phyloP scores from a whole-genome alignment of 192 early-diverging fungal genomes.

The Backusella sp. region DNA sequence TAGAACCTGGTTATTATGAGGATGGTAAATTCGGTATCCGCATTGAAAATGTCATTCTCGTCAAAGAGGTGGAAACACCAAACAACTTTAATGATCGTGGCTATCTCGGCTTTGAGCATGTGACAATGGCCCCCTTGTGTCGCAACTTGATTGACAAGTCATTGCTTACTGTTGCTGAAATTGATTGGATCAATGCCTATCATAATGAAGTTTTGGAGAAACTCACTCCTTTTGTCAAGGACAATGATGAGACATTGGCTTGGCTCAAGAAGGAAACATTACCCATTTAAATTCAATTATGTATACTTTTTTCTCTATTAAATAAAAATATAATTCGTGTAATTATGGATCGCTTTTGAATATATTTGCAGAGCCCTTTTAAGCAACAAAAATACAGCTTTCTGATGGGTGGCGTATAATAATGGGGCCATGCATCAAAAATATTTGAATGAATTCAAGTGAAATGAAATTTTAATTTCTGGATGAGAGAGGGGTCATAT shows the following conservation, averaged over 20 bases:
- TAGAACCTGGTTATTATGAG: constrained; percentile 94
- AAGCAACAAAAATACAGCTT: too few relatives aligned
- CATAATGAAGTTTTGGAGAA: constrained; percentile 72
- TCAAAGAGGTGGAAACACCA: constrained; percentile 67
- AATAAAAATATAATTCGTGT: too few relatives aligned
- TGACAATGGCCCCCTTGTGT: constrained; percentile 88
- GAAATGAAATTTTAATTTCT: too few relatives aligned
- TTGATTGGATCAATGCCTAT: constrained; percentile 87
- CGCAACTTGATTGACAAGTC: constrained; percentile 73
- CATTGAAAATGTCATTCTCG: constrained; percentile 92
- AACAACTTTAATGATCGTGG: constrained; percentile 84
- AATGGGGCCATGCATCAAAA: too few relatives aligned
- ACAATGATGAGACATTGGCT: constrained; percentile 61
- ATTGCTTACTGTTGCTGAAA: constrained; percentile 74
- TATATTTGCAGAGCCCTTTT: too few relatives aligned
- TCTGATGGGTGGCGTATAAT: too few relatives aligned
- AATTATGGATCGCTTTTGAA: too few relatives aligned
- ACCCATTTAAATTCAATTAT: constrained; percentile 50
- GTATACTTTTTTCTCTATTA: too few relatives aligned
- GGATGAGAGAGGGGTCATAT: too few relatives aligned
- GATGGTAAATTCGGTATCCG: constrained; percentile 97
- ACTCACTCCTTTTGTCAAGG: constrained; percentile 75
- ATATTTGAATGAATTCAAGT: too few relatives aligned
- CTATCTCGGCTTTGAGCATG: constrained; percentile 89
- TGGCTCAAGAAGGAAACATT: constrained; percentile 87